Evolutionary conservation across 176 grass and related monocot species (phyloP).

Genomic region (Avena atlantica): DNA sequence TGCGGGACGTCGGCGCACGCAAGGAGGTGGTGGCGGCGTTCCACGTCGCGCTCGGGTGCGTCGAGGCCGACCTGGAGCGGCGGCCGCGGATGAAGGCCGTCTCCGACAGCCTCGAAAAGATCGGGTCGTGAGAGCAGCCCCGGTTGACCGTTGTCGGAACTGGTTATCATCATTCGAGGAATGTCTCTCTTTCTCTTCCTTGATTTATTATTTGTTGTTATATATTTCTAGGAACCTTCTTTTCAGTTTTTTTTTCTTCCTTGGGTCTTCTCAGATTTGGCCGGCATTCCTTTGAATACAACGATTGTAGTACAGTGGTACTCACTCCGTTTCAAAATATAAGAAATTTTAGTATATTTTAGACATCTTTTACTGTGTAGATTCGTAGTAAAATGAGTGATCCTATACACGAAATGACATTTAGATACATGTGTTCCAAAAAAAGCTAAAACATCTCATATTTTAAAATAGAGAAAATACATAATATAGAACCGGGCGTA

Average conservation of each 20-base stretch:
- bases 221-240: background rate
- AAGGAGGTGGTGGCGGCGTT: slow-evolving; percentile 81
- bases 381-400: too few species aligned
- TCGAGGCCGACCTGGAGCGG: slow-evolving; percentile 69
- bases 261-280: background rate
- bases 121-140: slow-evolving; percentile 27
- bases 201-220: background rate
- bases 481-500: too few species aligned
- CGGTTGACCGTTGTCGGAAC: background rate
- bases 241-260: background rate
- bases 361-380: too few species aligned
- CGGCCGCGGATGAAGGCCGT: slow-evolving; percentile 77
- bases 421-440: too few species aligned
- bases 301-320: background rate
- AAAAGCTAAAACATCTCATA: too few species aligned
- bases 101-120: slow-evolving; percentile 70
- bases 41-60: slow-evolving; percentile 81
- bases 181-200: background rate
- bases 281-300: background rate
- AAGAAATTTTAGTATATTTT: too few species aligned
- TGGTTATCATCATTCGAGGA: background rate
- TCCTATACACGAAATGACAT: too few species aligned
- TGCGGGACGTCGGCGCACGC: slow-evolving; percentile 70
- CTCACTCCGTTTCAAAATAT: too few species aligned
- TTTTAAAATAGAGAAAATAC: too few species aligned